Percentiles rank a stretch among this genome's conserved stretches.
phyloP scores from a whole-genome alignment of 805 yeast genomes.

The Yamadazyma nakazawae region DNA sequence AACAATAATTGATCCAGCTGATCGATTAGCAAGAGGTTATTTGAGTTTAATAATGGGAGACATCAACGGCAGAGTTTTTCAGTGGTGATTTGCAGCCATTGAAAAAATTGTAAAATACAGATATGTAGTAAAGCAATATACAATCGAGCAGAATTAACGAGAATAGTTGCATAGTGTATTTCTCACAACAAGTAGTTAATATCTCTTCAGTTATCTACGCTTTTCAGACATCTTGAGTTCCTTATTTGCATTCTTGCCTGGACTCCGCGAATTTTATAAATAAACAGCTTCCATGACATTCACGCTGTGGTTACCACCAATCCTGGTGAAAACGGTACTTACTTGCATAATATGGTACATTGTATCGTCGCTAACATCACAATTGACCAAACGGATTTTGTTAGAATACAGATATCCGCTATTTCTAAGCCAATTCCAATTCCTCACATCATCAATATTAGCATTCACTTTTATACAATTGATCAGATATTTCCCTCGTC shows the following conservation, averaged over 20 bases:
- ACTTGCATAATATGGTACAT: slow-evolving; percentile 59
- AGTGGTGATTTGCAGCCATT: slow-evolving; percentile 5
- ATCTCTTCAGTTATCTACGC: too few species aligned
- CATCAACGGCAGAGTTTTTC: slow-evolving; percentile 46
- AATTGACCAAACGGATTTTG: slow-evolving; percentile 55
- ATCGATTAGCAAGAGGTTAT: slow-evolving; percentile 33
- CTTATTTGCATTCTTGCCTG: too few species aligned
- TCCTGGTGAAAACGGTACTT: slow-evolving; percentile 35
- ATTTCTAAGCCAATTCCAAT: slow-evolving; percentile 64
- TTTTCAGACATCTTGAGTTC: too few species aligned
- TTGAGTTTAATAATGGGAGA: slow-evolving; percentile 53
- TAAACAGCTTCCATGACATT: not conserved
- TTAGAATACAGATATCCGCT: slow-evolving; percentile 57
- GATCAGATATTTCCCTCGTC: slow-evolving; percentile 26
- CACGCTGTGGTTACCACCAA: slow-evolving; percentile 23
- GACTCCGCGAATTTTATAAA: not conserved
- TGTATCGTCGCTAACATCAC: slow-evolving; percentile 62
- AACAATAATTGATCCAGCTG: slow-evolving; percentile 31
- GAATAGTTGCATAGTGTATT: too few species aligned
- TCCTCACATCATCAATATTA: slow-evolving; percentile 46
- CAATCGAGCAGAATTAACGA: too few species aligned
- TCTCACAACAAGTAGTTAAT: too few species aligned
- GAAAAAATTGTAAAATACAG: not conserved
- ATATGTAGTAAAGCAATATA: too few species aligned
- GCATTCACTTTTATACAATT: slow-evolving; percentile 38